Conservation (phyloP, 2,329 filamentous ascomycete genomes). For the Talaromyces sp. region DNA sequence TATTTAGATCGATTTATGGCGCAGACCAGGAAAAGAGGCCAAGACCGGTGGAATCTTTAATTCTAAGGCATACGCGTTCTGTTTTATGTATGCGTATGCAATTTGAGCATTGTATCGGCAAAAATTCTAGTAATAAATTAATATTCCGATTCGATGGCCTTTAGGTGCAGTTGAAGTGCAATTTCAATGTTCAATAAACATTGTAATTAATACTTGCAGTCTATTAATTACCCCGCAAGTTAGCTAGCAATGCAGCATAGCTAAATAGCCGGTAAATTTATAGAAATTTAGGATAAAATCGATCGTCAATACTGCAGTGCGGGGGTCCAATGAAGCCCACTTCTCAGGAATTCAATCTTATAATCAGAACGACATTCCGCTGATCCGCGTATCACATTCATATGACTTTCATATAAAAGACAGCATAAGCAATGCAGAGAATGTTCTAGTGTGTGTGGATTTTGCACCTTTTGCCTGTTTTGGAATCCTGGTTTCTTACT, state of each 20-base stretch:
- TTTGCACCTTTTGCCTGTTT: background rate
- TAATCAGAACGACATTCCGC: background rate
- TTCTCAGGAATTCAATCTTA: background rate
- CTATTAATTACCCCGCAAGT: background rate
- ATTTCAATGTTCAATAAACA: no score
- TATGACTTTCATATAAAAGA: background rate
- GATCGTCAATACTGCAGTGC: background rate
- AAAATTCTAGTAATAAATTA: background rate
- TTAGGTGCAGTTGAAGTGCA: background rate
- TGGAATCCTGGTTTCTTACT: background rate
- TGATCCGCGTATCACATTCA: background rate
- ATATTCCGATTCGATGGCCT: background rate
- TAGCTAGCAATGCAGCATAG: background rate
- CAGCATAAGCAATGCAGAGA: background rate
- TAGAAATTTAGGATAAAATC: background rate
- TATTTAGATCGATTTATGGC: background rate
- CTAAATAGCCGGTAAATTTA: background rate
- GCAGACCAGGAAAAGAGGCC: background rate
- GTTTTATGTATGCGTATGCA: background rate
- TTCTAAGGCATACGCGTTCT: background rate
- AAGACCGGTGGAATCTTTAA: background rate
- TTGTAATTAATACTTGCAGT: background rate
- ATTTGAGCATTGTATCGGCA: background rate
- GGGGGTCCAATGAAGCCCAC: background rate
- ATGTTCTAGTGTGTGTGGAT: background rate